phyloP scores from a whole-genome alignment of 2,329 filamentous ascomycete genomes.

The Cercospora sp. region DNA sequence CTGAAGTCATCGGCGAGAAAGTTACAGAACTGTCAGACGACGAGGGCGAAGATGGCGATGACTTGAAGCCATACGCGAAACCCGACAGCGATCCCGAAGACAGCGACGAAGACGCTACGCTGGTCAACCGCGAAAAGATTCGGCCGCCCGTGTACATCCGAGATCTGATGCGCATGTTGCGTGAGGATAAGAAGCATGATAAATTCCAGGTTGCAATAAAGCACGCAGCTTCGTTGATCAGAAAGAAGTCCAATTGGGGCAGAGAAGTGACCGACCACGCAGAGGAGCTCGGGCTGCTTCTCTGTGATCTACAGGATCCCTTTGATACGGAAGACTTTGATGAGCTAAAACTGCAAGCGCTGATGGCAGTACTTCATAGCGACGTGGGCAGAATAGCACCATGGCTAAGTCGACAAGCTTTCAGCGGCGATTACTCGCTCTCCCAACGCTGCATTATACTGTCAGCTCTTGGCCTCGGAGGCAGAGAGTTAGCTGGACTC shows the following conservation, averaged over 20 bases:
- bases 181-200: slow-evolving; percentile 81
- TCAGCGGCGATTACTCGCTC: slow-evolving; percentile 88
- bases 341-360: slow-evolving; percentile 71
- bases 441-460: slow-evolving; percentile 80
- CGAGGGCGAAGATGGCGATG: slow-evolving; percentile 58
- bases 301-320: slow-evolving; percentile 81
- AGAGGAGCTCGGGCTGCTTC: slow-evolving; percentile 72
- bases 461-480: slow-evolving; percentile 76
- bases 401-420: slow-evolving; percentile 83
- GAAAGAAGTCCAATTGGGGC: slow-evolving; percentile 84
- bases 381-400: slow-evolving; percentile 75
- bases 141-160: slow-evolving; percentile 87
- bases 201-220: slow-evolving; percentile 76
- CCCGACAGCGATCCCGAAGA: slow-evolving; percentile 87
- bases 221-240: slow-evolving; percentile 76
- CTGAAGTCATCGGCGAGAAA: slow-evolving; percentile 37
- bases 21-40: slow-evolving; percentile 37
- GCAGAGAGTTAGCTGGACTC: slow-evolving; percentile 80
- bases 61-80: slow-evolving; percentile 76
- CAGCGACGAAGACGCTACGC: slow-evolving; percentile 86
- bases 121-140: slow-evolving; percentile 79
- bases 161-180: slow-evolving; percentile 75
- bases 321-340: slow-evolving; percentile 79
- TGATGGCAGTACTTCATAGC: slow-evolving; percentile 78
- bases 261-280: slow-evolving; percentile 83